Evolutionary conservation across 176 grass and related monocot genomes (phyloP).

Genomic region (Dendrocalamus sinicus): DNA sequence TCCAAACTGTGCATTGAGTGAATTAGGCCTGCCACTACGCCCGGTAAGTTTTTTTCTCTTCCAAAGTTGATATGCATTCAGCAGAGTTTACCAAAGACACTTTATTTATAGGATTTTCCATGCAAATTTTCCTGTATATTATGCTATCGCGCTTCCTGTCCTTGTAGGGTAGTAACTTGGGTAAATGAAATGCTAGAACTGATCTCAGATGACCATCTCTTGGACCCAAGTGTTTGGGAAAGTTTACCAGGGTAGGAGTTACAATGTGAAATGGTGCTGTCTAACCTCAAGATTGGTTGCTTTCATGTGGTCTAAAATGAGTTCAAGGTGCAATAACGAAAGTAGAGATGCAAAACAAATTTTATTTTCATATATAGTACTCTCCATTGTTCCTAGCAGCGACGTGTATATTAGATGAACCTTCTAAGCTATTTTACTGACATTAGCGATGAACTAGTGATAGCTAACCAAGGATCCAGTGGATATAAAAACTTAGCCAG

Average conservation of each 20-base stretch:
- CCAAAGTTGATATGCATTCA: background rate
- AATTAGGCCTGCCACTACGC: conserved; percentile 76
- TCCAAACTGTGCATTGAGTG: conserved; percentile 77
- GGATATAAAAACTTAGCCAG: background rate
- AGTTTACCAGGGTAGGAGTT: conserved; percentile 2
- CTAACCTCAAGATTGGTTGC: background rate
- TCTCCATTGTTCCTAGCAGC: background rate
- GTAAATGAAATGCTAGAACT: conserved; percentile 5
- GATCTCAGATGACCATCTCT: background rate
- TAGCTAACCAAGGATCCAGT: background rate
- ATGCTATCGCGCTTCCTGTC: background rate
- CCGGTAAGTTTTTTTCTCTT: conserved; percentile 53
- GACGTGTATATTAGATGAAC: background rate
- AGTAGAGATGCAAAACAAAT: conserved; percentile 7
- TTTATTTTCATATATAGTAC: background rate
- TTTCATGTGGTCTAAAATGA: conserved; percentile 20
- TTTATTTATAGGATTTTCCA: background rate
- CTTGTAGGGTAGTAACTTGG: background rate
- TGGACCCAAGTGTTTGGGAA: background rate
- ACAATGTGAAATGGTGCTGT: conserved; percentile 2
- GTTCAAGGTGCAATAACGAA: background rate
- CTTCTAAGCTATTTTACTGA: background rate
- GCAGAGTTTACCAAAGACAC: background rate
- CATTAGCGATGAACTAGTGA: background rate
- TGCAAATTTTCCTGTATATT: background rate